phyloP scores from a whole-genome alignment of 768 basidiomycete genomes.

The Neoboletus magnificus region DNA sequence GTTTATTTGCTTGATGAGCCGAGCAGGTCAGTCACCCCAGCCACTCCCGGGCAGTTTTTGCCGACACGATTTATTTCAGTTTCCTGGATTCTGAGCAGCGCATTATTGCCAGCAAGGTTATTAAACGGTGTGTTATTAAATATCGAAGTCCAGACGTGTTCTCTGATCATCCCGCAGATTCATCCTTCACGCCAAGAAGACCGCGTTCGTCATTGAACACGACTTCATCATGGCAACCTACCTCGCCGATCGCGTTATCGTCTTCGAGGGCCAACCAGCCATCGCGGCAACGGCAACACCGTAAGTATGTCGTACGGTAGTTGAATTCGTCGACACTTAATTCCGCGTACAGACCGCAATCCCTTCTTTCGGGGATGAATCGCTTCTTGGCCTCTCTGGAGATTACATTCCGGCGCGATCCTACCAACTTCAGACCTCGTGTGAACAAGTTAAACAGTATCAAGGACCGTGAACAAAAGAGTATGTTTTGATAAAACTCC shows the following conservation, averaged over 20 bases:
- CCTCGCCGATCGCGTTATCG: slow-evolving; percentile 95
- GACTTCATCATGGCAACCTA: slow-evolving; percentile 99
- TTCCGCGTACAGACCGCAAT: slow-evolving; percentile 67
- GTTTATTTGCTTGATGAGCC: slow-evolving; percentile 98
- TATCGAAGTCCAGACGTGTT: neutral
- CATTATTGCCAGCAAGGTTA: slow-evolving; percentile 96
- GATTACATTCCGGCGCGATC: slow-evolving; percentile 98
- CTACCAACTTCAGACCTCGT: slow-evolving; percentile 87
- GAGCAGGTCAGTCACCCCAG: slow-evolving; percentile 49
- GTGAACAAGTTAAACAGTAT: slow-evolving; percentile 84
- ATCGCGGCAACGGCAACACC: slow-evolving; percentile 85
- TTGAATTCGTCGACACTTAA: neutral
- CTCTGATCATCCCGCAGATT: slow-evolving; percentile 47
- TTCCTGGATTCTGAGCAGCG: slow-evolving; percentile 99
- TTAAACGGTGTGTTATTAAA: slow-evolving; percentile 68
- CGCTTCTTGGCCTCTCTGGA: slow-evolving; percentile 92
- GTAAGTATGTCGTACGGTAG: slow-evolving; percentile 43
- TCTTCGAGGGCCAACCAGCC: slow-evolving; percentile 86
- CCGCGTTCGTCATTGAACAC: slow-evolving; percentile 99
- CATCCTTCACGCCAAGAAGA: slow-evolving; percentile 95
- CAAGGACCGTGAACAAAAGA: slow-evolving; percentile 86
- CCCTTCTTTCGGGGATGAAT: slow-evolving; percentile 96
- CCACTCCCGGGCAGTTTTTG: neutral
- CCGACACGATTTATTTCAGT: slow-evolving; percentile 35
- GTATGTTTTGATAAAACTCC: slow-evolving; percentile 38